Conservation (phyloP, 1,284 basidiomycete genomes). For the Ceratobasidium theobromae region DNA sequence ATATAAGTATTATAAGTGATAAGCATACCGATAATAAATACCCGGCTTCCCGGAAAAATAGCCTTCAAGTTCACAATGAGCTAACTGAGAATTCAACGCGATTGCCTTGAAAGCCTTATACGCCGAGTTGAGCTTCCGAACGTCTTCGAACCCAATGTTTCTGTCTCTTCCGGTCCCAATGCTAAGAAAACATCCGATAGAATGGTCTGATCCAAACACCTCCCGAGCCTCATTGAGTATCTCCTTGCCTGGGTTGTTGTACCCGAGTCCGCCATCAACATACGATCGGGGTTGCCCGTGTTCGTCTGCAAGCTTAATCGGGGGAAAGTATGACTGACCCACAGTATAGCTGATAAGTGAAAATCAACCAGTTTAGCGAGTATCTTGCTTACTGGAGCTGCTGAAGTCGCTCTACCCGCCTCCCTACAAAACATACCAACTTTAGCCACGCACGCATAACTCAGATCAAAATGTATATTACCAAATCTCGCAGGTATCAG, state of each 20-base stretch:
- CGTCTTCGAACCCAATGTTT: not conserved
- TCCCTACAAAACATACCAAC: not conserved
- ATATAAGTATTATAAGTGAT: not conserved
- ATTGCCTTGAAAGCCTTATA: slow-evolving; percentile 15
- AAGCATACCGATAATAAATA: slow-evolving; percentile 10
- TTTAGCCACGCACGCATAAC: not conserved
- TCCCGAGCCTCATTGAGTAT: slow-evolving; percentile 24
- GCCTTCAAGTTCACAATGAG: slow-evolving; percentile 4
- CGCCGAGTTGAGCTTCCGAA: not conserved
- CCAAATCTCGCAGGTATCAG: slow-evolving; percentile 29
- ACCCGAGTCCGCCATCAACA: slow-evolving; percentile 22
- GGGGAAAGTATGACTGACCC: slow-evolving; percentile 9
- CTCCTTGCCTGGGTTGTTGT: slow-evolving; percentile 24
- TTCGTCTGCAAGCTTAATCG: slow-evolving; percentile 15
- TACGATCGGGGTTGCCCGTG: not conserved
- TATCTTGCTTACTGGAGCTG: slow-evolving; percentile 8
- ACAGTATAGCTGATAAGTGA: not conserved
- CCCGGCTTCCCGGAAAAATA: not conserved
- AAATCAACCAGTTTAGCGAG: not conserved
- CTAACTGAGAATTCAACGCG: slow-evolving; percentile 1
- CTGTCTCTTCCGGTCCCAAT: slow-evolving; percentile 16
- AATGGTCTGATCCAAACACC: slow-evolving; percentile 10
- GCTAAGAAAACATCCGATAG: slow-evolving; percentile 22
- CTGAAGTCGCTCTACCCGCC: slow-evolving; percentile 27
- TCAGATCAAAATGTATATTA: not conserved